Conservation (phyloP, 23 red algal species). For the Gracilariopsis chorda region DNA sequence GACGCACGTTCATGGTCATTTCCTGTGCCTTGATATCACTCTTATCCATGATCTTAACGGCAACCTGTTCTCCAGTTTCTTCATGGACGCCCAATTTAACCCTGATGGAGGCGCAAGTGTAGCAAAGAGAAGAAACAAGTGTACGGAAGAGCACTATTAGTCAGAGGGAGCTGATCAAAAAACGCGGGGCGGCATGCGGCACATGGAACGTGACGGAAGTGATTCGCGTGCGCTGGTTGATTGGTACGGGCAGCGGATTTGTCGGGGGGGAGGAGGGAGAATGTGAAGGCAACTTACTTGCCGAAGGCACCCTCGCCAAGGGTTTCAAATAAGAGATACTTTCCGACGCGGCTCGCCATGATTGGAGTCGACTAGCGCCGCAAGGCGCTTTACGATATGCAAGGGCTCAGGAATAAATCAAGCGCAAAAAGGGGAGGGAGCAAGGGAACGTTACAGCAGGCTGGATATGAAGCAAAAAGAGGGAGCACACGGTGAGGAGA, state of each 20-base stretch:
- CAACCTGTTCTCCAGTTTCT: conserved; percentile 73
- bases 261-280: background rate
- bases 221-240: background rate
- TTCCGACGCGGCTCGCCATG: conserved; percentile 79
- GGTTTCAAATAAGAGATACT: conserved; percentile 76
- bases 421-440: background rate
- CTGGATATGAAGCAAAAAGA: background rate
- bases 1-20: conserved; percentile 84
- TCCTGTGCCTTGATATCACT: conserved; percentile 79
- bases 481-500: background rate
- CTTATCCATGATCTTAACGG: conserved; percentile 90
- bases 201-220: background rate
- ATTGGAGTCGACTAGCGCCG: background rate
- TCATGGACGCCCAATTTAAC: conserved; percentile 86
- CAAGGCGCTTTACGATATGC: background rate
- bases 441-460: background rate
- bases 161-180: background rate
- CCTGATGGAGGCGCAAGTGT: background rate
- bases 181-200: background rate
- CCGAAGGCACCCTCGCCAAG: conserved; percentile 81
- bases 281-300: conserved; percentile 48
- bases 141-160: background rate
- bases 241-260: background rate
- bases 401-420: background rate
- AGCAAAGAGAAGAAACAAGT: background rate